These are phyloP conservation scores for Chaetomium sp. DNA, from an alignment of 2,329 filamentous ascomycete genomes.

Conservation along the genomic window DNA sequence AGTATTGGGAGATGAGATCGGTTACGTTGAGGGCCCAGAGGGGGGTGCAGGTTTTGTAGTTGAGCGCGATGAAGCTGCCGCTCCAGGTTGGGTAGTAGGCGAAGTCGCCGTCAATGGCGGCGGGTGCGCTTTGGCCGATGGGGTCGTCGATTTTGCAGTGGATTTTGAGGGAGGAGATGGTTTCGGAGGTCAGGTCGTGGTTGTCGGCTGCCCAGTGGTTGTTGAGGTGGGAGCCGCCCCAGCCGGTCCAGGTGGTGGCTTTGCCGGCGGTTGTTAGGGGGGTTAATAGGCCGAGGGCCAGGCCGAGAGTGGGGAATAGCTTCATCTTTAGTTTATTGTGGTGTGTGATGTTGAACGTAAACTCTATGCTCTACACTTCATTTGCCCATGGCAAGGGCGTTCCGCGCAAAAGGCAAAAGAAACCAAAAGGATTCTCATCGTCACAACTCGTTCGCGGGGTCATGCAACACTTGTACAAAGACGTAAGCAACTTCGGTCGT, in stretches of 20 bases:
- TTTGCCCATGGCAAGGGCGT: no score
- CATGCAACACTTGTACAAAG: no score
- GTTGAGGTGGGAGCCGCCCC: neutral
- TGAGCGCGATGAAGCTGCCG: constrained; percentile 28
- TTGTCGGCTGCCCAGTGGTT: neutral
- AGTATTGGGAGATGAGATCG: constrained; percentile 19
- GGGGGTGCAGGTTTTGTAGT: constrained; percentile 25
- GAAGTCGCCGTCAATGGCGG: constrained; percentile 1
- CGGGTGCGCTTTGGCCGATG: neutral
- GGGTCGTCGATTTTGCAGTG: neutral
- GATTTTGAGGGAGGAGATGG: neutral
- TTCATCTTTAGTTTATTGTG: no score
- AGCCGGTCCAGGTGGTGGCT: neutral
- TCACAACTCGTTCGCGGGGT: no score
- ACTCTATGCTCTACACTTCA: no score
- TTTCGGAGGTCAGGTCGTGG: neutral
- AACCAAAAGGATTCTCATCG: no score
- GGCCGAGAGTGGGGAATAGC: no score
- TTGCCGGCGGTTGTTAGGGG: neutral
- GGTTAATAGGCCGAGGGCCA: no score
- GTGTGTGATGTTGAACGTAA: no score
- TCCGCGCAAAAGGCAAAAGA: no score
- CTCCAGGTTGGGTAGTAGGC: constrained; percentile 30
- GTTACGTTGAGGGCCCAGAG: constrained; percentile 28
- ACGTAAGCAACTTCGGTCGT: no score